Evolutionary conservation across 352 stramenopile genomes (phyloP).

Genomic region (Phytophthora sp.): DNA sequence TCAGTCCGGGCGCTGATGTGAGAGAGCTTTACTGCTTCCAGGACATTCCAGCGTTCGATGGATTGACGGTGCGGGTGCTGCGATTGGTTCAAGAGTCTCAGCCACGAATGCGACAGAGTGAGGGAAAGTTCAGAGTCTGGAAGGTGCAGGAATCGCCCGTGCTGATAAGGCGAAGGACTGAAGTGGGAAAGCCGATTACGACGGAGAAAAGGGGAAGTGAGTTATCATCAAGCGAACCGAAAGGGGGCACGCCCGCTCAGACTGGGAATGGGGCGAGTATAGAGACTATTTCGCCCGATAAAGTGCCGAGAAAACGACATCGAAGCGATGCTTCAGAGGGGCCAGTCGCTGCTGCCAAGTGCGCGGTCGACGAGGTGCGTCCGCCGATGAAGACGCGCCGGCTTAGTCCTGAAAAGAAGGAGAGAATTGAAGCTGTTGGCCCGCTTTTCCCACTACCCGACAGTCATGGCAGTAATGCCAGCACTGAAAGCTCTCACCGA

Average conservation of each 20-base stretch:
- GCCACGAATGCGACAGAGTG: background rate
- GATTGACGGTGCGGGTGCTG: conserved; percentile 38
- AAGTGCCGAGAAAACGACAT: conserved; percentile 15
- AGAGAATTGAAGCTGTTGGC: background rate
- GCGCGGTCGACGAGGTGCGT: conserved; percentile 6
- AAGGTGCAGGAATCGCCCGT: conserved; percentile 14
- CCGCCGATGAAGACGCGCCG: conserved; percentile 18
- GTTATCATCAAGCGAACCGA: background rate
- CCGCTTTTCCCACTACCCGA: background rate
- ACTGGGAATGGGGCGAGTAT: background rate
- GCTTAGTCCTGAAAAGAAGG: background rate
- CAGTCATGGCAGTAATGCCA: background rate
- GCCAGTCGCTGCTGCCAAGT: background rate
- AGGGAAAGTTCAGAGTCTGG: conserved; percentile 5
- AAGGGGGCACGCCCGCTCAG: conserved; percentile 5
- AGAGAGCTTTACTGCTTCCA: conserved; percentile 49
- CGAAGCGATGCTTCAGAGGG: background rate
- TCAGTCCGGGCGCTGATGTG: conserved; percentile 28
- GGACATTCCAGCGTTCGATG: conserved; percentile 30
- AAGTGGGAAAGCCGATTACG: background rate
- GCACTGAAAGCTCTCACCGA: background rate
- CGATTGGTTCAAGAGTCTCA: conserved; percentile 12
- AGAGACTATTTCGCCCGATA: conserved; percentile 4
- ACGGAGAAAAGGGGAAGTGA: background rate
- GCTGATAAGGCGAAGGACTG: background rate